phyloP scores from a whole-genome alignment of 2,329 filamentous ascomycete genomes.

The Seiridium cupressi region DNA sequence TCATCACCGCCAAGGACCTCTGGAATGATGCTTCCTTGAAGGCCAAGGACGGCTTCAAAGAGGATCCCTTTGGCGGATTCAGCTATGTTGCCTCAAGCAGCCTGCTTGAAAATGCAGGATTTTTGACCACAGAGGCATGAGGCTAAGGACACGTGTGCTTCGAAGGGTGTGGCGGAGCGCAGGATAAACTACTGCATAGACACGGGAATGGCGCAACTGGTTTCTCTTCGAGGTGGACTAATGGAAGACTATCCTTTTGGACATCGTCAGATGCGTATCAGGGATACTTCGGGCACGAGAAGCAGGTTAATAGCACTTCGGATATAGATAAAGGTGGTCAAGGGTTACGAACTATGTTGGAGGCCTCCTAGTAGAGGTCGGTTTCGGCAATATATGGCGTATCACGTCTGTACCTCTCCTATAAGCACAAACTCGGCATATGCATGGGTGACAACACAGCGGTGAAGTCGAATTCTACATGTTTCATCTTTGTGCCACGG shows the following conservation, averaged over 20 bases:
- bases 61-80: slow-evolving; percentile 63
- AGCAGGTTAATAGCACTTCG: background rate
- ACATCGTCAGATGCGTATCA: background rate
- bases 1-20: slow-evolving; percentile 45
- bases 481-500: no score
- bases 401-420: no score
- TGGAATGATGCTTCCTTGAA: slow-evolving; percentile 34
- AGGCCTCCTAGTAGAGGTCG: background rate
- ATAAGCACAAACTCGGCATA: no score
- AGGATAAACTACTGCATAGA: background rate
- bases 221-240: background rate
- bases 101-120: slow-evolving; percentile 49
- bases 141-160: background rate
- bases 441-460: no score
- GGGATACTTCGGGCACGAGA: background rate
- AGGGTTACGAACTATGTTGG: background rate
- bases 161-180: background rate
- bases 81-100: slow-evolving; percentile 62
- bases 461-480: no score
- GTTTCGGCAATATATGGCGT: background rate
- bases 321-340: background rate
- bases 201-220: background rate
- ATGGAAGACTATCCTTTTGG: background rate
- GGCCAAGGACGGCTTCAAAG: slow-evolving; percentile 38
- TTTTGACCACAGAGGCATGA: slow-evolving; percentile 24